A percentile compares a stretch with the other conserved stretches of the same genome.
These are phyloP conservation scores for Hyaloscypha hepaticicola DNA, from an alignment of 495 filamentous ascomycete genomes.

Conservation along the genomic window DNA sequence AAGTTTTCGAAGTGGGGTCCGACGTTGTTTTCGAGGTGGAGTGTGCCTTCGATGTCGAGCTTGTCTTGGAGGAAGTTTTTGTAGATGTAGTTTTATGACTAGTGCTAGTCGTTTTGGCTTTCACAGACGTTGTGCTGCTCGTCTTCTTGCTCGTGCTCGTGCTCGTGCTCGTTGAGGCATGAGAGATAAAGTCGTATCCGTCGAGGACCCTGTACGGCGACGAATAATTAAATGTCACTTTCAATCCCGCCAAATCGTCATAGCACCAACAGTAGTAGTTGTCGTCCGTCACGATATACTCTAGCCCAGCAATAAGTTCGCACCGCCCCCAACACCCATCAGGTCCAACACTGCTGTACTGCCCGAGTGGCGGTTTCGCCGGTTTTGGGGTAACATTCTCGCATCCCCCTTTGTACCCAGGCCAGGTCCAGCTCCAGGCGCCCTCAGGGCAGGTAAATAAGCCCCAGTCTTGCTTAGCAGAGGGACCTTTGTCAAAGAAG, in stretches of 20 bases:
- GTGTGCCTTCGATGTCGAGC: not conserved
- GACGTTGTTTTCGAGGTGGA: constrained; percentile 2
- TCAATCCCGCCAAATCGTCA: constrained; percentile 11
- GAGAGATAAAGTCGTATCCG: constrained; percentile 1
- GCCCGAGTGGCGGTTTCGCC: no score
- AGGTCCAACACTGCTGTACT: no score
- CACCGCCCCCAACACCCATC: no score
- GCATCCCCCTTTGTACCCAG: no score
- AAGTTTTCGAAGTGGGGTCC: not conserved
- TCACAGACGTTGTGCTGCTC: not conserved
- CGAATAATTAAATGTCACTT: constrained; percentile 13
- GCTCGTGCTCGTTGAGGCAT: constrained; percentile 2
- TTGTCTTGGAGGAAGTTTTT: not conserved
- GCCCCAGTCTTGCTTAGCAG: not conserved
- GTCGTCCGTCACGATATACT: no score
- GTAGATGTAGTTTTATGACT: not conserved
- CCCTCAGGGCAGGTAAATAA: constrained; percentile 12
- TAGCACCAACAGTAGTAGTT: constrained; percentile 12
- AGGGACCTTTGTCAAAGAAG: constrained; percentile 9
- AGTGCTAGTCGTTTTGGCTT: not conserved
- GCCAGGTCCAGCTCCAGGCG: constrained; percentile 6
- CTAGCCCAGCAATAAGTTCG: no score
- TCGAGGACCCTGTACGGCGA: not conserved
- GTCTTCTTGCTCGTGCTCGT: not conserved
- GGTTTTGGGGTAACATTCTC: no score